Conservation (phyloP, 1,139 yeast genomes). For the Geotrichum siamense region DNA sequence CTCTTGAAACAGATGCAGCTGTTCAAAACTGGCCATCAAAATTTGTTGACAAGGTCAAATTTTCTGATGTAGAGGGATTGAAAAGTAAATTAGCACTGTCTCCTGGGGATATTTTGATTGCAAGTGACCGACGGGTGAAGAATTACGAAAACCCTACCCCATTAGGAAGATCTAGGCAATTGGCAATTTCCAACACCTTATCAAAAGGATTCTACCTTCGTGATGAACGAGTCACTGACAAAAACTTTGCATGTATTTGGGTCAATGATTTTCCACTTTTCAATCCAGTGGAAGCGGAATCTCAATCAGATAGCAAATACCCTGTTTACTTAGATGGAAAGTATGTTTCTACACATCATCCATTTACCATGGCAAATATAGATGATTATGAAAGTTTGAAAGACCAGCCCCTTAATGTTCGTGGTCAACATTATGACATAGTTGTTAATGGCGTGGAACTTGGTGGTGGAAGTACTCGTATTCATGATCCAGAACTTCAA, state of each 20-base stretch:
- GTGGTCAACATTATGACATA: constrained; percentile 92
- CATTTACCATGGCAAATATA: constrained; percentile 83
- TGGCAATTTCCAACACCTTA: constrained; percentile 44
- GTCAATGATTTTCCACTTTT: constrained; percentile 85
- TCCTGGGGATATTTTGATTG: constrained; percentile 69
- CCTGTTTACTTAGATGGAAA: constrained; percentile 51
- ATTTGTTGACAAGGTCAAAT: constrained; percentile 16
- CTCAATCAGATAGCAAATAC: constrained; percentile 36
- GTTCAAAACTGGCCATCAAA: constrained; percentile 11
- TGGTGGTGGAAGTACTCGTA: constrained; percentile 96
- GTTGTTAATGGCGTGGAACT: constrained; percentile 92
- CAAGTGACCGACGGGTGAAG: constrained; percentile 57
- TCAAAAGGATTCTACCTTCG: constrained; percentile 18
- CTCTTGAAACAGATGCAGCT: constrained; percentile 22
- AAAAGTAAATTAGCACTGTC: constrained; percentile 30
- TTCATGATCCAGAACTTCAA: constrained; percentile 79
- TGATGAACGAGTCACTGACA: constrained; percentile 22
- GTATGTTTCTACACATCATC: constrained; percentile 82
- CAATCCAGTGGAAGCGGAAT: constrained; percentile 52
- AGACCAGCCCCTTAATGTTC: constrained; percentile 52
- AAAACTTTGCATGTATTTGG: constrained; percentile 68
- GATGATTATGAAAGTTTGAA: constrained; percentile 56
- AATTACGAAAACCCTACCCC: constrained; percentile 95
- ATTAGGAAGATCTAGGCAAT: constrained; percentile 74
- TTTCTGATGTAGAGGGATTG: constrained; percentile 20